Base-by-base conservation (phyloP, 2,329 filamentous ascomycete genomes). In the Alternaria hordeiaustralica region DNA sequence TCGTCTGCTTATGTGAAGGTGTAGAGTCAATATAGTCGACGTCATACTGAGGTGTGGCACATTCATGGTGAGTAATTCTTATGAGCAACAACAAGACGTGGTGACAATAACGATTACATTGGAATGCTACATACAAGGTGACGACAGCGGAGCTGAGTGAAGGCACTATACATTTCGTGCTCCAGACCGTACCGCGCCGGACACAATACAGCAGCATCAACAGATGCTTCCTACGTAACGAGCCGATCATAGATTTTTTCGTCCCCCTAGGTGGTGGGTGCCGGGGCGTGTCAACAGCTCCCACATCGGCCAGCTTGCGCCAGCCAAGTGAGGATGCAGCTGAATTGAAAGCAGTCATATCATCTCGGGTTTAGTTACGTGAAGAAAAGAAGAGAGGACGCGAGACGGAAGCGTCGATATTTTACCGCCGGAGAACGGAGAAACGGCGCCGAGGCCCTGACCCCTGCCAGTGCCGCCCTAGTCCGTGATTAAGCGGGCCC, bases 301-400 rank as follows among this genome's bases (percentile, higher is more conserved):
- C 82, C 83, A 81, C 81, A 69, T 79, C 78, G 61, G 44, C 75
- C 83, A 82, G 80, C 79, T 75, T 80, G 82, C 80, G 83, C 75
- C 67, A 79, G 75, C 69, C 80, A 80, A 82, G 82, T 86, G 82
- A 87, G 85, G 78, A 84, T 89, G 80, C 61, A 74, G 78, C 82
- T 86, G 84, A 78, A 80, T 78, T 80, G 82, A 78, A 86, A 87
- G 87, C 86, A 84, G 84, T 89, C 92, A 91, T 62, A 87, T 94
- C 90, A 90, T 85, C 79, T 88, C 89, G 90, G 89, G 87, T 88
- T 88, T 93, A 93, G 90, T 93, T 92, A 60, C 61, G 89, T 86
- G 81, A 88, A 82, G 85, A 86, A 82, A 79, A 80, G 70, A 73
- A 79, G 59, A 61, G 47, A 28, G 53, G 53, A 20, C 41, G 50